A percentile compares a stretch with the other conserved stretches of the same genome.
Evolutionary conservation across 164 flowering plant species (phyloP).

Genomic region (Sextonia rubra): DNA sequence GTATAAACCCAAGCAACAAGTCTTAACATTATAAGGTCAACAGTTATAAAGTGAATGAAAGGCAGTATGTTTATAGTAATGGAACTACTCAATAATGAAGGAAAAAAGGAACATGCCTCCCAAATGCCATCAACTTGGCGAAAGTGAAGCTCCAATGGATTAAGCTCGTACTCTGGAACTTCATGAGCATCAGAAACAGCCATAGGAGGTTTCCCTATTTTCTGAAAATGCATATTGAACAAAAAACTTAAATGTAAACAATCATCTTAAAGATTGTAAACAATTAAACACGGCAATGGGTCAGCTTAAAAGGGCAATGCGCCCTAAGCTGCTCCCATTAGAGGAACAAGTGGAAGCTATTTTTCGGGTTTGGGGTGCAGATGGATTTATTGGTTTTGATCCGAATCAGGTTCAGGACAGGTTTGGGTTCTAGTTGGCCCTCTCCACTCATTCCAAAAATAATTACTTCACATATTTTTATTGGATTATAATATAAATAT

Average conservation of each 20-base stretch:
- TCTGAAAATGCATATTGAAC: conserved; percentile 34
- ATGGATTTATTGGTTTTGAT: no score
- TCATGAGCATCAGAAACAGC: conserved; percentile 80
- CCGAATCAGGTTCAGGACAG: no score
- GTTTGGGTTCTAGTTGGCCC: no score
- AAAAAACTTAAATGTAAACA: neutral
- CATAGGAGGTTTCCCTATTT: conserved; percentile 89
- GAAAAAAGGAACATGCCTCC: conserved; percentile 44
- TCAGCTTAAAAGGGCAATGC: no score
- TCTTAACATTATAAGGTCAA: neutral
- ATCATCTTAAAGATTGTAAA: neutral
- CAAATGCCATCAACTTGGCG: conserved; percentile 83
- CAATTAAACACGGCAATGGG: neutral
- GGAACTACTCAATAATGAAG: neutral
- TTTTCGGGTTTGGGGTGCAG: no score
- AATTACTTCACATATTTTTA: no score
- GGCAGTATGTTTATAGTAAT: neutral
- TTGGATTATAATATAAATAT: no score
- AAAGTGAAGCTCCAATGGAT: conserved; percentile 83
- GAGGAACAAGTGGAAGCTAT: no score
- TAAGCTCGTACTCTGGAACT: conserved; percentile 97
- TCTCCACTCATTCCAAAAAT: no score
- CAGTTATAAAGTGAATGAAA: neutral
- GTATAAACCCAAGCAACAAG: neutral
- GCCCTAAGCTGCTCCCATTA: no score